These are phyloP conservation scores for Penicillium macrosclerotiorum DNA, from an alignment of 495 filamentous ascomycete species.

Conservation along the genomic window DNA sequence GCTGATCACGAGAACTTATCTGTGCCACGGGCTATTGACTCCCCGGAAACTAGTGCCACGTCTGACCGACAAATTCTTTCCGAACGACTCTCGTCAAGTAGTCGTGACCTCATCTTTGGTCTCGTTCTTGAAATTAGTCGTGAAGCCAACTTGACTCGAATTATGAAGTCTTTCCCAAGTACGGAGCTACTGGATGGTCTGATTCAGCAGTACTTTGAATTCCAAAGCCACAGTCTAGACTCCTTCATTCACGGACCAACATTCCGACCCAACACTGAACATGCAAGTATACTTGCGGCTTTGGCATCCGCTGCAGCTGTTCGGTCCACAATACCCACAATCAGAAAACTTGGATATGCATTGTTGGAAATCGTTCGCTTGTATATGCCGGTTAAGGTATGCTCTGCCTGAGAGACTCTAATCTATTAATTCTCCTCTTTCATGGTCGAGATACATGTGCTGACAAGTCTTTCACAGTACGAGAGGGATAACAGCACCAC, in stretches of 20 bases:
- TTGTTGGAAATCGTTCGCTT: conserved; percentile 58
- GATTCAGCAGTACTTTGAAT: conserved; percentile 58
- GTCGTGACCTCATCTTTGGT: conserved; percentile 56
- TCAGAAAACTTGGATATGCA: conserved; percentile 62
- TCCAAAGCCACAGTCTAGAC: conserved; percentile 46
- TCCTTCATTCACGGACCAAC: conserved; percentile 59
- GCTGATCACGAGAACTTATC: conserved; percentile 55
- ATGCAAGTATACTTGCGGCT: conserved; percentile 55
- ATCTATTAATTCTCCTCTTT: not conserved
- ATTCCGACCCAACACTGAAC: conserved; percentile 47
- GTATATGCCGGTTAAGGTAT: conserved; percentile 46
- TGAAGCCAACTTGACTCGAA: conserved; percentile 40
- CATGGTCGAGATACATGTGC: not conserved
- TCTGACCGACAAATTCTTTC: conserved; percentile 23
- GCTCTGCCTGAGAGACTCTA: not conserved
- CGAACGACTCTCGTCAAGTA: conserved; percentile 42
- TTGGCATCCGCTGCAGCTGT: conserved; percentile 57
- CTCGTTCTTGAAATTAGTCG: conserved; percentile 54
- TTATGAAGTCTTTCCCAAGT: conserved; percentile 60
- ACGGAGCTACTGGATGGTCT: conserved; percentile 57
- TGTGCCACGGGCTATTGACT: conserved; percentile 39
- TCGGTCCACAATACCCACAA: conserved; percentile 50
- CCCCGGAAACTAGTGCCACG: conserved; percentile 17
- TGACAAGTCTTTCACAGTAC: conserved; percentile 18
- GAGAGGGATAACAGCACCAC: conserved; percentile 59